phyloP scores from a whole-genome alignment of 163 green algal species.

The Chlorella variabilis region DNA sequence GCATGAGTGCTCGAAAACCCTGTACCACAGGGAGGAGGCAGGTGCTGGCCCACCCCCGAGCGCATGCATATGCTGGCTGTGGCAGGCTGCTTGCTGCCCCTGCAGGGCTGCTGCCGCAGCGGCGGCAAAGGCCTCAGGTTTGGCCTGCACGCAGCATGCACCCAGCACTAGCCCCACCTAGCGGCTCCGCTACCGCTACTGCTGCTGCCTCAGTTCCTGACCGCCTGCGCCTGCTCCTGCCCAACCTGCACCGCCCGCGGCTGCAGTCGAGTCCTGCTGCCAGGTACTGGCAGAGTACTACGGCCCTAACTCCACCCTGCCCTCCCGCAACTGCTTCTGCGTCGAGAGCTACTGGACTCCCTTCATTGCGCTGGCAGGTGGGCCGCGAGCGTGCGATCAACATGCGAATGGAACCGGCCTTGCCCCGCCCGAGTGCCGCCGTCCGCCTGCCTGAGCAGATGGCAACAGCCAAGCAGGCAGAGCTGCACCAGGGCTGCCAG shows the following conservation, averaged over 20 bases:
- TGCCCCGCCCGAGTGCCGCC: too few species aligned
- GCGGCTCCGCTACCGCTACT: too few species aligned
- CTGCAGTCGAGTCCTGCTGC: slow-evolving; percentile 40
- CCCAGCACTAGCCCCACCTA: too few species aligned
- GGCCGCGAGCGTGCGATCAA: neutral
- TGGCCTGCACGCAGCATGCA: too few species aligned
- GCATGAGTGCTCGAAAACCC: neutral
- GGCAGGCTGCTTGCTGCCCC: neutral
- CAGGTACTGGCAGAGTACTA: slow-evolving; percentile 14
- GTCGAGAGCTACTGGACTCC: slow-evolving; percentile 25
- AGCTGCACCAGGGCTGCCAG: too few species aligned
- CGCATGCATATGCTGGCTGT: neutral
- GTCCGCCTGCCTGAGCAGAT: too few species aligned
- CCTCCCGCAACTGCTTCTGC: slow-evolving; percentile 49
- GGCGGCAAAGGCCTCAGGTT: too few species aligned
- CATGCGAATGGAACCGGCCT: neutral
- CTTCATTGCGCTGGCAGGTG: neutral
- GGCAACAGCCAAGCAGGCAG: too few species aligned
- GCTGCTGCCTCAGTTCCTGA: too few species aligned
- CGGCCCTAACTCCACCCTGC: slow-evolving; percentile 36
- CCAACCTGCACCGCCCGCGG: neutral
- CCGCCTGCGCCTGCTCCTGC: too few species aligned
- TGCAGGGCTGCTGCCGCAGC: too few species aligned
- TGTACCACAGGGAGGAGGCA: neutral
- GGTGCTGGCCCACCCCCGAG: neutral